Base-by-base conservation (phyloP, 495 filamentous ascomycete genomes). In the Astrothelium subdiscretum region DNA sequence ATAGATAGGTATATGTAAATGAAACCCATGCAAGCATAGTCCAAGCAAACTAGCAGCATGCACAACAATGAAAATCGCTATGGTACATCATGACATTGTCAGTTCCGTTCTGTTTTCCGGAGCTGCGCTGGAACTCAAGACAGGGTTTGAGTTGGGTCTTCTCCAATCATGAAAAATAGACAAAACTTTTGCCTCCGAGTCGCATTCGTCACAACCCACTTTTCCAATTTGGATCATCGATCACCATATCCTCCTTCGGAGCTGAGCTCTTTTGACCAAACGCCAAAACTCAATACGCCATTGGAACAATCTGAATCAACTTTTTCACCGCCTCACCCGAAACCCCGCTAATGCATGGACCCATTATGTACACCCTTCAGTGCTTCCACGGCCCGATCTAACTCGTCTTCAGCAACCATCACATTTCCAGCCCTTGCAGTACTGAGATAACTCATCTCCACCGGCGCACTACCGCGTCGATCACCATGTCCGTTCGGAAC, bases 351-450 rank as follows among this genome's bases (percentile, higher is more conserved):
- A 4, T 26, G 20, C 48, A 26, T 11, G 12, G 15, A 27, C 48
- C 24, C 24, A 12, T 24, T 54, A 26, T 8, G 48, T 54, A 52
- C 31, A 38, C 68, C 70, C 59, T 74, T 76, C 65, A 97, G 74
- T 0, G 88, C 88, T 61, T 81, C 81, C 67, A 96, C 75, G 0
- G 90, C 91, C 58, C 80, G 80, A 27, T 77, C 76, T 31, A 91
- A 75, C 70, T 91, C 88, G 63, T 86, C 82, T 68, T 85, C 80
- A 0, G 82, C 82, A 61, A 98, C 82, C 66, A 98, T 88, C 10
- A 98, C 92, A 2, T 90, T 92, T 5, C 94, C 94, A 0, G 92
- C 91, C 48, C 87, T 81, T 13, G 91, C 91, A 1, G 92, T 97
- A 66, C 85, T 89, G 62, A 97, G 77, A 68, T 96, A 98, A 62